Percentiles rank a stretch among this genome's conserved stretches.
These are phyloP conservation scores for Bondarzewia mesenterica DNA, from an alignment of 1,284 basidiomycete genomes.

Conservation along the genomic window DNA sequence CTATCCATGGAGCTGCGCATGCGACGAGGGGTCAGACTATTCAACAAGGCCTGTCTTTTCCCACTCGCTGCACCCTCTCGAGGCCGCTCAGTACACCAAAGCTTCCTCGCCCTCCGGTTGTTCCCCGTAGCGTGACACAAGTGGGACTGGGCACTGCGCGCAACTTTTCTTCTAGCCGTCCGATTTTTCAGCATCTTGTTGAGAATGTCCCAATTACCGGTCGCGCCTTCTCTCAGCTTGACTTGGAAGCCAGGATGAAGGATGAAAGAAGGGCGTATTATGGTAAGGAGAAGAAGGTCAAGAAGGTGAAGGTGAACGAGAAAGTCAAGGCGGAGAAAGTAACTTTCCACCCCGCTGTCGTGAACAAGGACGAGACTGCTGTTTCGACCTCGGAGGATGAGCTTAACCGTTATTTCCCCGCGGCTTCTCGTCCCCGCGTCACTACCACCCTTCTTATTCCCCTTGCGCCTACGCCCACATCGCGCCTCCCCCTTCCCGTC, in stretches of 20 bases:
- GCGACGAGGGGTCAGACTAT: constrained; percentile 20
- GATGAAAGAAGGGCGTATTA: constrained; percentile 2
- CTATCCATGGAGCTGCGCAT: constrained; percentile 26
- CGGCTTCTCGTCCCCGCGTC: constrained; percentile 31
- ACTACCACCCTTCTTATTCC: constrained; percentile 65
- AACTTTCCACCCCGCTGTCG: constrained; percentile 7
- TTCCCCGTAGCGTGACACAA: constrained; percentile 45
- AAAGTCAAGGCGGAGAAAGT: constrained; percentile 9
- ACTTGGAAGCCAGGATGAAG: constrained; percentile 42
- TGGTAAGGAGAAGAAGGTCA: constrained; percentile 10
- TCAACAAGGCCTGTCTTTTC: constrained; percentile 34
- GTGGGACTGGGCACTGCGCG: constrained; percentile 66
- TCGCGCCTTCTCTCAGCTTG: constrained; percentile 62
- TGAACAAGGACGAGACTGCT: constrained; percentile 2
- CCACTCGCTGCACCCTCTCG: constrained; percentile 34
- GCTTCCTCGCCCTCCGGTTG: constrained; percentile 46
- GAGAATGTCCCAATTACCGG: constrained; percentile 68
- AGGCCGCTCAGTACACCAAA: constrained; percentile 36
- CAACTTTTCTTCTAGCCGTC: constrained; percentile 62
- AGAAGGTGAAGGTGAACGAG: constrained; percentile 5
- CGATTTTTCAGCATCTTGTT: constrained; percentile 67
- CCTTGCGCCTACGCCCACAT: constrained; percentile 60
- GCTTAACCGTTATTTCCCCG: constrained; percentile 54
- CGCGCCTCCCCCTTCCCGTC: constrained; percentile 47
- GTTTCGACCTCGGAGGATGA: constrained; percentile 24